Base-by-base conservation (phyloP, 495 filamentous ascomycete species). In the Neurospora sp. region DNA sequence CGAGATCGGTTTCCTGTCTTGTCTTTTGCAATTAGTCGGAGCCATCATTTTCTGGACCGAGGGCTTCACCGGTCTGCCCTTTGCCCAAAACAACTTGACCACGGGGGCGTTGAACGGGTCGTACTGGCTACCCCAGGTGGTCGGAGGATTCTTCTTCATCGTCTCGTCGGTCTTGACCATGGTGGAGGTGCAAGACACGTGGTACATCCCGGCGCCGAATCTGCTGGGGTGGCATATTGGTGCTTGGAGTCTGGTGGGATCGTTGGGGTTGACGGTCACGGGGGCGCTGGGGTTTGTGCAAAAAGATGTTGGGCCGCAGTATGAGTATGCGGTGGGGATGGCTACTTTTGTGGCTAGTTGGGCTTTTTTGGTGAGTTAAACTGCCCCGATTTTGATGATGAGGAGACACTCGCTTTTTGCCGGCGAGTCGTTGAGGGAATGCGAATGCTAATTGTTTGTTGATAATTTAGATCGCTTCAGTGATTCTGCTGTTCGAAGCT, bases 11-110 rank as follows among this genome's bases (percentile, higher is more conserved):
- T 93, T 93, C 77, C 81, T 91, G 18, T 91, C 91, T 2, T 90
- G 87, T 40, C 73, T 87, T 14, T 70, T 84, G 2, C 90, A 92
- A 75, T 82, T 91, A 45, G 47, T 88, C 69, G 91, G 87, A 18
- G 89, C 91, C 7, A 87, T 88, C 9, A 82, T 93, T 72, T 91
- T 90, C 81, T 92, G 88, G 87, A 89, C 92, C 72, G 83, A 88
- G 3, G 90, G 90, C 27, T 86, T 93, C 73, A 90, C 89, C 1
- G 87, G 86, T 4, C 74, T 93, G 3, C 90, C 91, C 5, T 83
- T 85, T 4, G 89, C 92, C 72, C 80, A 82, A 65, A 74, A 82
- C 14, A 73, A 84, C 1, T 81, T 86, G 0, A 77, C 77, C 3
- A 41, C 38, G 3, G 45, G 73, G 39, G 80, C 71, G 8, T 71